Evolutionary conservation across 306 rosid species (phyloP).

Genomic region (Acacia acuminata): DNA sequence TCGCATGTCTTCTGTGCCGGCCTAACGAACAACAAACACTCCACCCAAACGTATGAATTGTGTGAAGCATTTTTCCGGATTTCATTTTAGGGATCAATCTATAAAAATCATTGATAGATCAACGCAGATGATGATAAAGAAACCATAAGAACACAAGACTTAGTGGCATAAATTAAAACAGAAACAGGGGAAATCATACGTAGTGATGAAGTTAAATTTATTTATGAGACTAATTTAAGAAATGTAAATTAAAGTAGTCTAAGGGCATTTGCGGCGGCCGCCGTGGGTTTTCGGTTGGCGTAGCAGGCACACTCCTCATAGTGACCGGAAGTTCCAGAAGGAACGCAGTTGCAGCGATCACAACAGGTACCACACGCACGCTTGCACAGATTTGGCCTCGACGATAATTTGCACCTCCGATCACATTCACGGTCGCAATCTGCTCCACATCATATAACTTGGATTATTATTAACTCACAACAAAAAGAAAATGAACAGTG

Average conservation of each 20-base stretch:
- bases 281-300: slow-evolving; percentile 50
- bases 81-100: background rate
- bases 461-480: too few relatives aligned
- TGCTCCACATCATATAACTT: background rate
- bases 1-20: background rate
- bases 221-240: background rate
- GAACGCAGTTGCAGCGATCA: slow-evolving; percentile 53
- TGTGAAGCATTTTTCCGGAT: background rate
- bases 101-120: too few relatives aligned
- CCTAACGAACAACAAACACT: background rate
- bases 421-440: slow-evolving; percentile 48
- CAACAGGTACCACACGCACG: slow-evolving; percentile 61
- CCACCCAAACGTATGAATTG: background rate
- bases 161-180: background rate
- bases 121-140: too few relatives aligned
- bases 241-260: background rate
- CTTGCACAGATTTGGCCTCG: slow-evolving; percentile 44
- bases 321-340: slow-evolving; percentile 51
- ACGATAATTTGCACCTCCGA: slow-evolving; percentile 42
- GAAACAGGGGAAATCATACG: background rate
- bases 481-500: too few relatives aligned
- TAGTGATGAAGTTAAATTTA: background rate
- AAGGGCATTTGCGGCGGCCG: slow-evolving; percentile 60
- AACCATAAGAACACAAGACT: too few relatives aligned
- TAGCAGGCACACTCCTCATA: slow-evolving; percentile 55